Evolutionary conservation across 2,329 filamentous ascomycete genomes (phyloP), one percentile per base, ranked within the genome.

Genomic region (Fusarium keratoplasticum): DNA sequence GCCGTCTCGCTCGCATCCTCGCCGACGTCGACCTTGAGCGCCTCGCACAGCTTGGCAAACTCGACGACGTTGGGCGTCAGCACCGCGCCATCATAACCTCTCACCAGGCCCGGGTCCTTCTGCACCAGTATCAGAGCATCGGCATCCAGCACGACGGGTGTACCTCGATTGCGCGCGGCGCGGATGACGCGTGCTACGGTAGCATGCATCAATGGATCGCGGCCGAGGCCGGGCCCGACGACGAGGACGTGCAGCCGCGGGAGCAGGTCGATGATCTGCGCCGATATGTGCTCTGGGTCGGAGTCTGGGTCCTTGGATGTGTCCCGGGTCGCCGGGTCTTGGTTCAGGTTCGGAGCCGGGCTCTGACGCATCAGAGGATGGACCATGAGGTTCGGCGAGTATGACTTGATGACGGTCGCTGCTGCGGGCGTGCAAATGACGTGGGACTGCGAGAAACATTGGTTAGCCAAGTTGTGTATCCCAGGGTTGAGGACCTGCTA

Each of bases 301-400:
- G 86, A 86, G 65, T 92, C 89, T 1, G 69, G 35, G 6, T 76
- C 72, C 22, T 72, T 74, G 62, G 71, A 68, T 6, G 75, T 70
- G 13, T 67, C 64, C 36, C 66, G 59, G 58, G 86, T 82, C 27
- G 84, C 81, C 62, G 89, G 84, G 76, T 90, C 87, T 25, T 84
- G 80, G 31, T 70, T 64, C 27, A 50, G 73, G 40, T 80, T 78
- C 31, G 83, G 80, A 6, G 81, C 67, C 13, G 83, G 80, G 54
- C 91, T 90, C 83, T 96, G 94, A 33, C 95, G 93, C 91, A 99
- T 96, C 76, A 98, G 90, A 1, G 96, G 96, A 83, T 98, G 96
- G 13, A 99, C 96, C 96, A 99, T 99, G 31, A 99, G 88, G 82
- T 98, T 98, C 4, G 96, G 96, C 22, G 95, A 98, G 86, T 98